Percentiles rank a stretch among this genome's conserved stretches.
Evolutionary conservation across 371 early-diverging fungal species (phyloP).

Genomic region (Zopfochytrium polystomum): DNA sequence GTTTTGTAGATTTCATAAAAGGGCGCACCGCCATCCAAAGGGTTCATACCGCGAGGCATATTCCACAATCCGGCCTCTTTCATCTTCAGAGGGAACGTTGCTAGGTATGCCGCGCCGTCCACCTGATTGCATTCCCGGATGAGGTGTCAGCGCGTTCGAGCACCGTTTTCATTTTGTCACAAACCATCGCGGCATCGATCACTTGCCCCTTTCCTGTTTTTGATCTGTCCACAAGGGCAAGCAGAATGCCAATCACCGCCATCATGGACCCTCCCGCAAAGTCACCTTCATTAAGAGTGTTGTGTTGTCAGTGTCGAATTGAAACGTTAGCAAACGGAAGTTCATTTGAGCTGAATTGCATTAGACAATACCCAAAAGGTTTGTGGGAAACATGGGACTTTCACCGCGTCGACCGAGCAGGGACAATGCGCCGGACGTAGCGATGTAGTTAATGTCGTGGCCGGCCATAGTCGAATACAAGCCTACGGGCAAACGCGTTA

Average conservation of each 20-base stretch:
- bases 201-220: constrained; percentile 69
- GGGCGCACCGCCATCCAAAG: constrained; percentile 69
- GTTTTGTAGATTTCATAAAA: constrained; percentile 72
- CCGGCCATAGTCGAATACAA: constrained; percentile 60
- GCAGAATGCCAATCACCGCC: constrained; percentile 65
- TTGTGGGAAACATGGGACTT: constrained; percentile 62
- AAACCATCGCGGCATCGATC: constrained; percentile 69
- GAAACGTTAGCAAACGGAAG: no score
- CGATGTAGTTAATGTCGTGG: constrained; percentile 75
- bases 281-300: constrained; percentile 49
- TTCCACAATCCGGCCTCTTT: constrained; percentile 56
- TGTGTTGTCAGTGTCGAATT: no score
- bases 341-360: no score
- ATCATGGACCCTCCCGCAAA: constrained; percentile 76
- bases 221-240: constrained; percentile 63
- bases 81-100: constrained; percentile 61
- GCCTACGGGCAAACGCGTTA: constrained; percentile 11
- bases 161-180: no score
- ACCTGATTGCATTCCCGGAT: constrained; percentile 31
- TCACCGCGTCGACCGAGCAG: constrained; percentile 61
- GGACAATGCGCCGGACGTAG: constrained; percentile 64
- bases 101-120: constrained; percentile 53
- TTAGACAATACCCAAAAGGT: constrained; percentile 63
- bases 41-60: constrained; percentile 58
- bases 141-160: constrained; percentile 5